A percentile compares a stretch with the other conserved stretches of the same genome.
phyloP scores from a whole-genome alignment of 208 protist species.

The Tetramitus jugosus region DNA sequence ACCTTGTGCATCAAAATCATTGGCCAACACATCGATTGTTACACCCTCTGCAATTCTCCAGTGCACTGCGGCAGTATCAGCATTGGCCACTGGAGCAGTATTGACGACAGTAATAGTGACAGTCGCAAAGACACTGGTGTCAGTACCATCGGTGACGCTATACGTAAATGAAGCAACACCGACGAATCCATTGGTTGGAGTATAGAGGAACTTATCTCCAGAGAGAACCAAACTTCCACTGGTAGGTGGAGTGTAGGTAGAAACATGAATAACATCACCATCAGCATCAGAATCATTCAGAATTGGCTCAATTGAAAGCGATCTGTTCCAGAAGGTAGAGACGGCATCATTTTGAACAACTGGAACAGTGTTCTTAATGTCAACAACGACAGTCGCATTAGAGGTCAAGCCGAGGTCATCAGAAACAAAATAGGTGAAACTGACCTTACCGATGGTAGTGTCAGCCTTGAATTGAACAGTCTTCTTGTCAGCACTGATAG shows the following conservation, averaged over 20 bases:
- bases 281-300: background rate
- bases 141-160: background rate
- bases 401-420: background rate
- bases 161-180: background rate
- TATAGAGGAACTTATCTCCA: background rate
- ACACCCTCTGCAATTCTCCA: background rate
- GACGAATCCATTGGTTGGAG: background rate
- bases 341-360: background rate
- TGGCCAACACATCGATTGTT: background rate
- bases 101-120: constrained; percentile 1
- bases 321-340: background rate
- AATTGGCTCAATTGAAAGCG: background rate
- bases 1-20: background rate
- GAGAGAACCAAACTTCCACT: background rate
- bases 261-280: background rate
- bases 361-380: background rate
- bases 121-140: background rate
- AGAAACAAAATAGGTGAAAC: background rate
- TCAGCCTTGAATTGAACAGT: too few species aligned
- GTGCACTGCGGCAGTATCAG: background rate
- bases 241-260: background rate
- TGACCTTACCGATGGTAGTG: background rate
- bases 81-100: background rate
- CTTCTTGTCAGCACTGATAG: background rate
- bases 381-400: background rate